phyloP scores from a whole-genome alignment of 805 yeast genomes.

The Kluyveromyces dobzhanskii region DNA sequence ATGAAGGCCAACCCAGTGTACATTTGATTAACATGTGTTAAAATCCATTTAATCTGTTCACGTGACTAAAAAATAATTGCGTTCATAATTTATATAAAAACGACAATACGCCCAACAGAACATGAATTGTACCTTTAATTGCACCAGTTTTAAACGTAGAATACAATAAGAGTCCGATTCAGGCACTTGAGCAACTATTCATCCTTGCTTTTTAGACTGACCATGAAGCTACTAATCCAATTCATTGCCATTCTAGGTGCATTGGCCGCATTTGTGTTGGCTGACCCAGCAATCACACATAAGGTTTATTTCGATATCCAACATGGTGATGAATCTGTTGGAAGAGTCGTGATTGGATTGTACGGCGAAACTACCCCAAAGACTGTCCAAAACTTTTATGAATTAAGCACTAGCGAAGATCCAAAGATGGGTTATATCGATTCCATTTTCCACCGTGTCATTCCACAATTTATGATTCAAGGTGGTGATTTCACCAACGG shows the following conservation, averaged over 20 bases:
- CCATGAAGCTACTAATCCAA: slow-evolving; percentile 10
- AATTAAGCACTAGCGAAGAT: slow-evolving; percentile 69
- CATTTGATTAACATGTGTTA: slow-evolving; percentile 15
- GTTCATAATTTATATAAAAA: too few species aligned
- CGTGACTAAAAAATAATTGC: too few species aligned
- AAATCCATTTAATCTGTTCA: too few species aligned
- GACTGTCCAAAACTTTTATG: slow-evolving; percentile 83
- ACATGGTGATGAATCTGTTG: slow-evolving; percentile 70
- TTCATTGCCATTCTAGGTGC: slow-evolving; percentile 12
- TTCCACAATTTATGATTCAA: slow-evolving; percentile 66
- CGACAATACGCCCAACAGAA: too few species aligned
- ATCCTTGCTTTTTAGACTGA: too few species aligned
- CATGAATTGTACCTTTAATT: too few species aligned
- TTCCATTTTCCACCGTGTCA: slow-evolving; percentile 65
- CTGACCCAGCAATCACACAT: slow-evolving; percentile 45
- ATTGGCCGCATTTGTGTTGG: slow-evolving; percentile 12
- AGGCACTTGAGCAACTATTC: too few species aligned
- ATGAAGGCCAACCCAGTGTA: slow-evolving; percentile 27
- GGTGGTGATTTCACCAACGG: slow-evolving; percentile 74
- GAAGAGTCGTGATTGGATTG: slow-evolving; percentile 79
- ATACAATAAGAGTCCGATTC: too few species aligned
- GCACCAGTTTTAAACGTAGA: too few species aligned
- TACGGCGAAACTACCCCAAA: slow-evolving; percentile 82
- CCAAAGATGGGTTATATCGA: slow-evolving; percentile 53
- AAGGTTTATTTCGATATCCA: slow-evolving; percentile 80